A percentile compares a stretch with the other conserved stretches of the same genome.
Conservation (phyloP, 2,329 filamentous ascomycete genomes). For the Aspergillus clavatus region DNA sequence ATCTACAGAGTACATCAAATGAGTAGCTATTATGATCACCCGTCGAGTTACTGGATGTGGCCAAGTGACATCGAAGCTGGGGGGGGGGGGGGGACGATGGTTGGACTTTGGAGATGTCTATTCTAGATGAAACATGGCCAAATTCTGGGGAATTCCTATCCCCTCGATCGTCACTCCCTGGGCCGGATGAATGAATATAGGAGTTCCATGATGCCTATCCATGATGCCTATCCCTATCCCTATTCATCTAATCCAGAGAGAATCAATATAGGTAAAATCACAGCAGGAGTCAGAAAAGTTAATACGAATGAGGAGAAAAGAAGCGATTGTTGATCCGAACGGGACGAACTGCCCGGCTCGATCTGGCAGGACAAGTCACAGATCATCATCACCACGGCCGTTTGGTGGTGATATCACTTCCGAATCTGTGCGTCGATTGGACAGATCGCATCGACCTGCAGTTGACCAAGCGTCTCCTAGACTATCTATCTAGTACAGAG, state of each 20-base stretch:
- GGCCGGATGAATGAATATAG: no score
- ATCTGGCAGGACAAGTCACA: background rate
- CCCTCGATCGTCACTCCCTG: no score
- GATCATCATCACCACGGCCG: background rate
- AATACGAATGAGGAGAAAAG: background rate
- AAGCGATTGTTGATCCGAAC: background rate
- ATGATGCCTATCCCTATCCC: no score
- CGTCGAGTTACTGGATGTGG: conserved; percentile 13
- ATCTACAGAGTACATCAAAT: no score
- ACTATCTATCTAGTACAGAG: no score
- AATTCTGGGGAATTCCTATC: background rate
- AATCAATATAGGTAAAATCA: background rate
- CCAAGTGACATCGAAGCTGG: background rate
- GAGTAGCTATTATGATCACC: conserved; percentile 18
- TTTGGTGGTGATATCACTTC: no score
- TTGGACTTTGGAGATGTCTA: background rate
- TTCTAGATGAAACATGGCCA: background rate
- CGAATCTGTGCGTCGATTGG: no score
- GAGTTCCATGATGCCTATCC: no score
- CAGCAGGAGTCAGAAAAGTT: no score
- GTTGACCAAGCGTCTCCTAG: no score
- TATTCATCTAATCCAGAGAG: background rate
- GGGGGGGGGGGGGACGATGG: no score
- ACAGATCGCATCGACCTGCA: no score
- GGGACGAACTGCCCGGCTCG: background rate